These are phyloP conservation scores for Ensete glaucum DNA, from an alignment of 176 grass and related monocot species.

Conservation along the genomic window DNA sequence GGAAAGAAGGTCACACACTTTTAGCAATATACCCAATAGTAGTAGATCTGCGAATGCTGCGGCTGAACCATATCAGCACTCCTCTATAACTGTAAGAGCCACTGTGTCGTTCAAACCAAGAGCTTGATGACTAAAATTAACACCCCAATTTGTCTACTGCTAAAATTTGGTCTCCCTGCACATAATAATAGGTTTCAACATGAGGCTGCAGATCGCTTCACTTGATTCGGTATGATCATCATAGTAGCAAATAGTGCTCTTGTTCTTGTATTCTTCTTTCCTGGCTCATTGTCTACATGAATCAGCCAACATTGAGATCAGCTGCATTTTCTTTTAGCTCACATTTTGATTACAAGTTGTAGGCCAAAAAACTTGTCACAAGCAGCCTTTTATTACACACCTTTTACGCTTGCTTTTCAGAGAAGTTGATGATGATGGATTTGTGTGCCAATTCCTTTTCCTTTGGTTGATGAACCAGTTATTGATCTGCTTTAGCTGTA, in stretches of 20 bases:
- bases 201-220: neutral
- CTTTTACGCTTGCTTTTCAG: slow-evolving; percentile 93
- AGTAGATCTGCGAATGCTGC: too few relatives aligned
- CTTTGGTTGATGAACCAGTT: slow-evolving; percentile 99
- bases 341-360: neutral
- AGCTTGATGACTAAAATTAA: neutral
- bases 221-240: neutral
- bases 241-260: too few relatives aligned
- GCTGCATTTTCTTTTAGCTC: neutral
- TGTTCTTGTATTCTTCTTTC: too few relatives aligned
- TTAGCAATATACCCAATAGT: neutral
- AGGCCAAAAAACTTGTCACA: neutral
- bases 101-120: neutral
- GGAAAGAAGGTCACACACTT: neutral
- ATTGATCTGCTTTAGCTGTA: slow-evolving; percentile 97
- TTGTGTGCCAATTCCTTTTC: slow-evolving; percentile 96
- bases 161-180: neutral
- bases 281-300: neutral
- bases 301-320: neutral
- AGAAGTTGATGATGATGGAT: slow-evolving; percentile 45
- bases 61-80: neutral
- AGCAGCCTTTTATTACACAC: slow-evolving; percentile 17
- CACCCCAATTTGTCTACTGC: neutral
- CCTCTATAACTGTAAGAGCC: neutral
- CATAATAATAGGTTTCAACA: too few relatives aligned